Evolutionary conservation across 768 basidiomycete genomes (phyloP).

Genomic region (Gymnopilus dilepis): DNA sequence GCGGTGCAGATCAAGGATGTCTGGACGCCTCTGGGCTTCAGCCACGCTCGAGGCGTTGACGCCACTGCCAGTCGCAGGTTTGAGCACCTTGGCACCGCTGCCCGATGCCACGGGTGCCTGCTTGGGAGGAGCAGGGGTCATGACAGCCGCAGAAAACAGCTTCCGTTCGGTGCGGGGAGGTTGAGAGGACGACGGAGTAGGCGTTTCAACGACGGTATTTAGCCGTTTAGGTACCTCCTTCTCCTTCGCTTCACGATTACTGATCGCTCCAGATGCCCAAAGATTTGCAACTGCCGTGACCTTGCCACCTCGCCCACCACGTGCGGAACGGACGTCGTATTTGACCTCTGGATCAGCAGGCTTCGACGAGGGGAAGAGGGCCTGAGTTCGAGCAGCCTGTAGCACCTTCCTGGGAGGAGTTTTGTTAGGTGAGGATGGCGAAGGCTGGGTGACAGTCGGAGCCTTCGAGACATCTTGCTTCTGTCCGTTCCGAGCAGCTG

Average conservation of each 20-base stretch:
- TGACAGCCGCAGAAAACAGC: constrained; percentile 30
- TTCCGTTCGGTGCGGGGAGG: constrained; percentile 22
- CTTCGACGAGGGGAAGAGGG: constrained; percentile 38
- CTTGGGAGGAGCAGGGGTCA: constrained; percentile 24
- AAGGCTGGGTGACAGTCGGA: constrained; percentile 1
- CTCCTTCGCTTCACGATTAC: constrained; percentile 14
- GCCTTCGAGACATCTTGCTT: constrained; percentile 22
- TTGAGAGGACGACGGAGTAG: constrained; percentile 5
- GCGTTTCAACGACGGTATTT: constrained; percentile 9
- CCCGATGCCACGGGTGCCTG: neutral
- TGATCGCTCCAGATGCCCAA: constrained; percentile 64
- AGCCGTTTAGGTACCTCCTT: constrained; percentile 15
- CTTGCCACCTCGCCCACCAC: constrained; percentile 77
- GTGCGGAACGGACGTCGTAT: constrained; percentile 77
- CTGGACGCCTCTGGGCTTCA: constrained; percentile 25
- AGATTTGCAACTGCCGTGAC: constrained; percentile 76
- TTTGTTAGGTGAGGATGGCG: constrained; percentile 19
- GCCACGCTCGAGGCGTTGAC: neutral
- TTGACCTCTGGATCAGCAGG: constrained; percentile 57
- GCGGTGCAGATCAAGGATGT: constrained; percentile 16
- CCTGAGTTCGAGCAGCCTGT: constrained; percentile 26
- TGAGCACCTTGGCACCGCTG: neutral
- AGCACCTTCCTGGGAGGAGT: constrained; percentile 21
- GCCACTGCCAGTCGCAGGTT: neutral
- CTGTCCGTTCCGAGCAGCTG: constrained; percentile 27